Conservation (phyloP, 495 filamentous ascomycete genomes). For the Evansstolkia leycettana region DNA sequence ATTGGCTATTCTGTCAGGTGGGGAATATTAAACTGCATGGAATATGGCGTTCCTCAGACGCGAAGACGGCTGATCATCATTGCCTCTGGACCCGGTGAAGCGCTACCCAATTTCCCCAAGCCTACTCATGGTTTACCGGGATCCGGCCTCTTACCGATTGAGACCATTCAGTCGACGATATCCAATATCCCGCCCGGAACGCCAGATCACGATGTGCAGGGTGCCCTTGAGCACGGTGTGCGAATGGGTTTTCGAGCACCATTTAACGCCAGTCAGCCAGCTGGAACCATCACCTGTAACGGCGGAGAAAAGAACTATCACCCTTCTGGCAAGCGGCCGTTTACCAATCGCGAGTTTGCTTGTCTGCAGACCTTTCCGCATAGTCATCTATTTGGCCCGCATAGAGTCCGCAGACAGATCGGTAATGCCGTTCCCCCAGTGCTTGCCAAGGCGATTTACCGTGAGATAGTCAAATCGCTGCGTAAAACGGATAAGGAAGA, state of each 20-base stretch:
- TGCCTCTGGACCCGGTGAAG: slow-evolving; percentile 67
- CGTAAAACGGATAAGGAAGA: slow-evolving; percentile 38
- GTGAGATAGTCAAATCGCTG: slow-evolving; percentile 43
- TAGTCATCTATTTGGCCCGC: slow-evolving; percentile 42
- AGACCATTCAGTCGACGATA: slow-evolving; percentile 38
- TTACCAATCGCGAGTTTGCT: slow-evolving; percentile 64
- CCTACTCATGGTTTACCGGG: slow-evolving; percentile 44
- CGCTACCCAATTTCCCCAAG: slow-evolving; percentile 54
- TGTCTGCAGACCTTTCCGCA: slow-evolving; percentile 64
- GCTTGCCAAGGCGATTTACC: slow-evolving; percentile 47
- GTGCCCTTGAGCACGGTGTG: slow-evolving; percentile 9
- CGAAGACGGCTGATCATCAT: slow-evolving; percentile 62
- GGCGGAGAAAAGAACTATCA: slow-evolving; percentile 60
- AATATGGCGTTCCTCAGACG: slow-evolving; percentile 50
- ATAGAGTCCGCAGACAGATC: slow-evolving; percentile 52
- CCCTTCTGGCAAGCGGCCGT: slow-evolving; percentile 51
- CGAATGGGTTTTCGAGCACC: slow-evolving; percentile 3
- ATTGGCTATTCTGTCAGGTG: slow-evolving; percentile 59
- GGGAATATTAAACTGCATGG: slow-evolving; percentile 35
- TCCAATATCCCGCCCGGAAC: slow-evolving; percentile 24
- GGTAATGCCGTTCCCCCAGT: slow-evolving; percentile 77
- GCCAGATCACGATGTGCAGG: slow-evolving; percentile 33
- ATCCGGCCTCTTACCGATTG: slow-evolving; percentile 16
- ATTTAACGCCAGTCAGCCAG: slow-evolving; percentile 38
- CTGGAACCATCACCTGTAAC: slow-evolving; percentile 53